phyloP scores from a whole-genome alignment of 2,329 filamentous ascomycete species.

The Drechslerella stenobrocha region DNA sequence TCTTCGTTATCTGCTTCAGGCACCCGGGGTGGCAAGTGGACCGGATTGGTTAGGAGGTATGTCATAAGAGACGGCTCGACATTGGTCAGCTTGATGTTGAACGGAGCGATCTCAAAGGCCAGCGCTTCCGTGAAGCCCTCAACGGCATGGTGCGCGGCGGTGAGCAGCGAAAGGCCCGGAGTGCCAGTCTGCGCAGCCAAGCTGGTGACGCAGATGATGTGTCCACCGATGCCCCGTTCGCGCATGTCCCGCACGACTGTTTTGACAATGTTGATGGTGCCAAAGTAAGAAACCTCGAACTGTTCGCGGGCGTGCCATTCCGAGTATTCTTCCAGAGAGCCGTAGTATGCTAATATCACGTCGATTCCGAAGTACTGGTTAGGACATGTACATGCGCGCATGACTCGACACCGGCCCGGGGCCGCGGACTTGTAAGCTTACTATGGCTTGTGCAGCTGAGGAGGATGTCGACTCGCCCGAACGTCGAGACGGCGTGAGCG shows the following conservation, averaged over 20 bases:
- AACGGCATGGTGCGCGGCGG: constrained; percentile 82
- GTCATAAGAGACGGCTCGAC: constrained; percentile 68
- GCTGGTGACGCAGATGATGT: constrained; percentile 86
- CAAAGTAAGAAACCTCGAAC: constrained; percentile 94
- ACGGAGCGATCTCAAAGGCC: constrained; percentile 93
- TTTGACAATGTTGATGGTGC: constrained; percentile 93
- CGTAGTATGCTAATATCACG: constrained; percentile 69
- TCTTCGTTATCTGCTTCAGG: constrained; percentile 18
- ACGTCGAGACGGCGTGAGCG: constrained; percentile 80
- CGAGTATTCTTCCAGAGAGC: constrained; percentile 87
- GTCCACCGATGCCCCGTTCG: constrained; percentile 72
- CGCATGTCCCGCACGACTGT: constrained; percentile 79
- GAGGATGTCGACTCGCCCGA: constrained; percentile 85
- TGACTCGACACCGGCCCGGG: too few relatives aligned
- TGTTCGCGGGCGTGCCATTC: constrained; percentile 82
- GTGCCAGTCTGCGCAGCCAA: constrained; percentile 92
- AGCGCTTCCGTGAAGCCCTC: constrained; percentile 59
- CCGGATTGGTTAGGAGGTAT: constrained; percentile 37
- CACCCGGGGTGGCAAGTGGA: constrained; percentile 25
- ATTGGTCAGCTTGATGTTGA: constrained; percentile 94
- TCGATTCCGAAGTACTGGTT: background rate
- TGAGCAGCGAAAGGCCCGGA: constrained; percentile 86
- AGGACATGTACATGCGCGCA: too few relatives aligned
- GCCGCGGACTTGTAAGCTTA: too few relatives aligned
- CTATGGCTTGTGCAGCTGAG: constrained; percentile 87